Conservation (phyloP, 2,329 filamentous ascomycete species). For the Beauveria medogensis region DNA sequence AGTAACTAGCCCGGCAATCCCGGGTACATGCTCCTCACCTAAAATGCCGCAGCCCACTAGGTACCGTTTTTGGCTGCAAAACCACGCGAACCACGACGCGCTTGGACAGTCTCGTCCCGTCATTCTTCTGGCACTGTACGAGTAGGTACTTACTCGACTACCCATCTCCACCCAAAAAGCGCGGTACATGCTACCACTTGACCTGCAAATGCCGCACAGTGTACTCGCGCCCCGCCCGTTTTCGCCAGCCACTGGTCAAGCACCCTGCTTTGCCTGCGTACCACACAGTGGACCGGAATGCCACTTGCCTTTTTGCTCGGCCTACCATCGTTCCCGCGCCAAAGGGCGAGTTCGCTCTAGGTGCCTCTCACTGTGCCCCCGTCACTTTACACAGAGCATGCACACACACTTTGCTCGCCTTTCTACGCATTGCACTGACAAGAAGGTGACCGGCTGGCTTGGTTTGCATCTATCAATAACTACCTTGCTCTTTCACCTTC, state of each 20-base stretch:
- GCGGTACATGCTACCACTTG: slow-evolving; percentile 23
- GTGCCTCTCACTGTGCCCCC: slow-evolving; percentile 1
- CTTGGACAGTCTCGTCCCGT: slow-evolving; percentile 12
- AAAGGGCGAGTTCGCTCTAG: neutral
- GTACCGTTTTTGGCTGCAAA: slow-evolving; percentile 4
- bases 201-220: slow-evolving; percentile 23
- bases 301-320: neutral
- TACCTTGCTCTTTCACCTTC: neutral
- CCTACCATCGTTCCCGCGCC: neutral
- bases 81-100: neutral
- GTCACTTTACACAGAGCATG: neutral
- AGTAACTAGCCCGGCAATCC: neutral
- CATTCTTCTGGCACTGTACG: slow-evolving; percentile 29
- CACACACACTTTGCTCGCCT: neutral
- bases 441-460: neutral
- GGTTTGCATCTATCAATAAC: neutral
- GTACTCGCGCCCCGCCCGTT: slow-evolving; percentile 20
- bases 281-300: neutral
- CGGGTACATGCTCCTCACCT: slow-evolving; percentile 7
- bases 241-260: slow-evolving; percentile 1
- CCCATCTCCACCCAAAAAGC: slow-evolving; percentile 25
- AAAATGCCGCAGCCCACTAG: slow-evolving; percentile 10
- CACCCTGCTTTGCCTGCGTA: neutral
- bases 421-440: neutral
- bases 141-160: slow-evolving; percentile 28